Percentiles rank a stretch among this genome's conserved stretches.
These are phyloP conservation scores for Lindgomyces ingoldianus DNA, from an alignment of 495 filamentous ascomycete genomes.

Conservation along the genomic window DNA sequence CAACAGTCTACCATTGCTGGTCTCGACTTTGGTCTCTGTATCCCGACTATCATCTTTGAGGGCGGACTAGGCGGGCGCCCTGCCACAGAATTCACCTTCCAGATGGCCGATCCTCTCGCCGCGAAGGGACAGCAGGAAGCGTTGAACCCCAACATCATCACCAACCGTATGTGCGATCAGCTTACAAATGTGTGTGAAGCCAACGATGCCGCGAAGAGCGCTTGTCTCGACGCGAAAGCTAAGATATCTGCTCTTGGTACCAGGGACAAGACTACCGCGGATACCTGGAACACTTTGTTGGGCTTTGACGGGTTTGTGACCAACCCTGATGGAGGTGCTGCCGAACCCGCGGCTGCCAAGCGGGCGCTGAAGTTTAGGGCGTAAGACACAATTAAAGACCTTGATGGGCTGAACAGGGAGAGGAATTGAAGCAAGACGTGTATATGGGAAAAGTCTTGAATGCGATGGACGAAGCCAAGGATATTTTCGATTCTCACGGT, in stretches of 20 bases:
- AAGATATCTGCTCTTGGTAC: conserved; percentile 38
- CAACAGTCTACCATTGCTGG: conserved; percentile 37
- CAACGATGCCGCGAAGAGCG: conserved; percentile 48
- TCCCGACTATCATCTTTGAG: conserved; percentile 57
- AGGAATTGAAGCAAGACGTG: too few relatives aligned
- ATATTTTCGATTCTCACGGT: not conserved
- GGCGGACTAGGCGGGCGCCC: conserved; percentile 51
- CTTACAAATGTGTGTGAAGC: conserved; percentile 51
- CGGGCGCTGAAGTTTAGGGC: not conserved
- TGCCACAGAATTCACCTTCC: conserved; percentile 57
- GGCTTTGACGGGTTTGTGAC: conserved; percentile 34
- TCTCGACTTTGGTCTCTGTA: conserved; percentile 56
- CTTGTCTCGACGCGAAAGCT: conserved; percentile 46
- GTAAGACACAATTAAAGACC: too few relatives aligned
- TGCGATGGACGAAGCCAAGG: too few relatives aligned
- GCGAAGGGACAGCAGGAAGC: conserved; percentile 55
- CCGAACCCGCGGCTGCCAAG: conserved; percentile 9
- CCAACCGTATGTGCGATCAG: conserved; percentile 61
- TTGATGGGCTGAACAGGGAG: too few relatives aligned
- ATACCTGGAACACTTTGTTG: conserved; percentile 43
- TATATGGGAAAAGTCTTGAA: too few relatives aligned
- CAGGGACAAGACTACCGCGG: conserved; percentile 41
- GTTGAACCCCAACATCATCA: conserved; percentile 65
- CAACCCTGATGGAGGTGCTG: conserved; percentile 34
- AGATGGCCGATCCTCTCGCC: conserved; percentile 51